A percentile compares a stretch with the other conserved stretches of the same genome.
phyloP scores from a whole-genome alignment of 257 asterid genomes.

The Coffea canephora region DNA sequence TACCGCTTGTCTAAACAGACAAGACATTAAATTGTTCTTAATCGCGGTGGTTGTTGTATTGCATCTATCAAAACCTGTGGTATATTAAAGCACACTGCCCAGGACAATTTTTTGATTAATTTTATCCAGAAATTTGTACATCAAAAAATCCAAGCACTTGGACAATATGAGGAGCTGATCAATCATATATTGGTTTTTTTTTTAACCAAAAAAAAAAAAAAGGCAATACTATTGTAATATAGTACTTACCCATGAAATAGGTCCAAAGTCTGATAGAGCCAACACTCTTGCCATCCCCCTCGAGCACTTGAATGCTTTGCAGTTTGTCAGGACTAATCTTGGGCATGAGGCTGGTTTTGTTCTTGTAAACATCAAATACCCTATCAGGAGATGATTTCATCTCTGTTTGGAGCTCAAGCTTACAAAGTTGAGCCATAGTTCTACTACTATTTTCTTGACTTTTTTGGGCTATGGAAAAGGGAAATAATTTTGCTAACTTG shows the following conservation, averaged over 20 bases:
- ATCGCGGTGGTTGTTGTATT: no score
- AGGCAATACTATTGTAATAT: no score
- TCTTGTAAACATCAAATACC: slow-evolving; percentile 48
- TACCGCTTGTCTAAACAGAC: no score
- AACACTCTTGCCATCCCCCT: slow-evolving; percentile 48
- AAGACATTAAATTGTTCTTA: no score
- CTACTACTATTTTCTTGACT: not conserved
- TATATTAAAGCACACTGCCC: no score
- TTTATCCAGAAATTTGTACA: no score
- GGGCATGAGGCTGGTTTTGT: slow-evolving; percentile 43
- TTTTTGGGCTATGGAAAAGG: not conserved
- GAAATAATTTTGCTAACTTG: not conserved
- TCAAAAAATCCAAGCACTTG: no score
- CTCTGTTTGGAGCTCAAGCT: slow-evolving; percentile 35
- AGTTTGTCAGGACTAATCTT: slow-evolving; percentile 41
- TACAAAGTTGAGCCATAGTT: slow-evolving; percentile 51
- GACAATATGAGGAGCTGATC: no score
- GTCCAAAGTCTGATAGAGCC: slow-evolving; percentile 60
- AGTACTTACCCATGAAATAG: slow-evolving; percentile 23
- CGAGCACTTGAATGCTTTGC: slow-evolving; percentile 36
- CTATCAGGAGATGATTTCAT: slow-evolving; percentile 41
- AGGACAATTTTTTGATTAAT: no score
- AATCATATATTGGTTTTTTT: no score
- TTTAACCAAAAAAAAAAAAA: not conserved
- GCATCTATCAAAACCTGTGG: no score